Conservation (phyloP, 2,329 filamentous ascomycete genomes). For the Orbilia javanica region DNA sequence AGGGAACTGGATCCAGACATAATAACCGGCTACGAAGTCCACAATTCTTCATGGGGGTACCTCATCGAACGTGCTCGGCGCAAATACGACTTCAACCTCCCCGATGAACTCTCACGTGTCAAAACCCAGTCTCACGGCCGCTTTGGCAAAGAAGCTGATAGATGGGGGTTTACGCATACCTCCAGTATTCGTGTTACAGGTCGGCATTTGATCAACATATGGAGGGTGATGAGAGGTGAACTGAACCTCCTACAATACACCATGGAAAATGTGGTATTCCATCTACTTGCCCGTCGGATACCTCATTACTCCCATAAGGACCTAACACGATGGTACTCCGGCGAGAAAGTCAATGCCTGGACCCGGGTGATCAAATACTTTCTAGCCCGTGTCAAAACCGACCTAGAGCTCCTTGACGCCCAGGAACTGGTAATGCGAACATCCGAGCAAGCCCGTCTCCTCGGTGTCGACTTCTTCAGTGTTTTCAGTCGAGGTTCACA, state of each 20-base stretch:
- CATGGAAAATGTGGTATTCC: slow-evolving; percentile 94
- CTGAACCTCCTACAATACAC: slow-evolving; percentile 92
- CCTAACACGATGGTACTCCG: slow-evolving; percentile 84
- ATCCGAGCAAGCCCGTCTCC: slow-evolving; percentile 90
- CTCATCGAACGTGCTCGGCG: slow-evolving; percentile 87
- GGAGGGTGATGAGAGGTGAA: slow-evolving; percentile 95
- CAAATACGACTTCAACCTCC: slow-evolving; percentile 87
- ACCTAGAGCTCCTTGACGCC: slow-evolving; percentile 89
- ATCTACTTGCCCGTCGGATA: slow-evolving; percentile 81
- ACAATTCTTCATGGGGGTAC: slow-evolving; percentile 94
- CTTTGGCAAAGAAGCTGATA: slow-evolving; percentile 86
- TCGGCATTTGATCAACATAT: slow-evolving; percentile 95
- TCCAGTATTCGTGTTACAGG: slow-evolving; percentile 94
- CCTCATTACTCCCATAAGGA: slow-evolving; percentile 86
- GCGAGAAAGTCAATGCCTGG: slow-evolving; percentile 76
- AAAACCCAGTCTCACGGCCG: slow-evolving; percentile 84
- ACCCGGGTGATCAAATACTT: slow-evolving; percentile 84
- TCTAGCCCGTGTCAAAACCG: slow-evolving; percentile 78
- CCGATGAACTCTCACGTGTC: slow-evolving; percentile 90
- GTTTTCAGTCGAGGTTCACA: slow-evolving; percentile 95
- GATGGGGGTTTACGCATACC: slow-evolving; percentile 94
- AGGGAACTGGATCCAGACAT: slow-evolving; percentile 88
- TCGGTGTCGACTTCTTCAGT: slow-evolving; percentile 96
- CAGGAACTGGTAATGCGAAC: slow-evolving; percentile 91
- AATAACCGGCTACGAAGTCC: slow-evolving; percentile 92